Percentiles rank a stretch among this genome's conserved stretches.
Conservation (phyloP, 73 alveolate species). For the Stentor roeselii region DNA sequence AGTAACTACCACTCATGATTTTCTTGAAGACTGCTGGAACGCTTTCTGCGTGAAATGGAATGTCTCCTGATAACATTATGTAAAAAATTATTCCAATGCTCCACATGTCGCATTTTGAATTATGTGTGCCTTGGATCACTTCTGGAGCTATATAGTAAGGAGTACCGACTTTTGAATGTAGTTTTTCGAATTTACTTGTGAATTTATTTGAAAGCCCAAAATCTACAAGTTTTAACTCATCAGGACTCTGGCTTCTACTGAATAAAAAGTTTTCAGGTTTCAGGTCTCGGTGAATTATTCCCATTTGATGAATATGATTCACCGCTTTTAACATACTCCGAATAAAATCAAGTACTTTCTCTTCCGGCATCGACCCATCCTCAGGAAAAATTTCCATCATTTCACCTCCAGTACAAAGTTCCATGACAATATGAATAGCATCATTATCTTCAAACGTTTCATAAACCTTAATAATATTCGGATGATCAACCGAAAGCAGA, state of each 20-base stretch:
- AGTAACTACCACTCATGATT: neutral
- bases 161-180: constrained; percentile 27
- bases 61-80: neutral
- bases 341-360: constrained; percentile 65
- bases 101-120: constrained; percentile 64
- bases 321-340: constrained; percentile 63
- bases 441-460: constrained; percentile 73
- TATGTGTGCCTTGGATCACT: constrained; percentile 45
- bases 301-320: constrained; percentile 70
- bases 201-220: neutral
- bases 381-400: constrained; percentile 41
- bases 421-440: constrained; percentile 68
- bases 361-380: constrained; percentile 15
- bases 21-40: neutral
- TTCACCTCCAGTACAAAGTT: constrained; percentile 76
- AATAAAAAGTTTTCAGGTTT: constrained; percentile 84
- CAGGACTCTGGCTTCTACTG: neutral
- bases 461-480: constrained; percentile 59
- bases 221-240: neutral
- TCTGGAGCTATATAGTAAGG: constrained; percentile 75
- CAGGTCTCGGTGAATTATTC: constrained; percentile 80
- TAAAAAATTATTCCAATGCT: constrained; percentile 22
- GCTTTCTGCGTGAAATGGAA: neutral
- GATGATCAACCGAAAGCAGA: constrained; percentile 63
- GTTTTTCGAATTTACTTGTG: neutral